Base-by-base conservation (phyloP, 352 stramenopile genomes). In the Pythium sukuiense region DNA sequence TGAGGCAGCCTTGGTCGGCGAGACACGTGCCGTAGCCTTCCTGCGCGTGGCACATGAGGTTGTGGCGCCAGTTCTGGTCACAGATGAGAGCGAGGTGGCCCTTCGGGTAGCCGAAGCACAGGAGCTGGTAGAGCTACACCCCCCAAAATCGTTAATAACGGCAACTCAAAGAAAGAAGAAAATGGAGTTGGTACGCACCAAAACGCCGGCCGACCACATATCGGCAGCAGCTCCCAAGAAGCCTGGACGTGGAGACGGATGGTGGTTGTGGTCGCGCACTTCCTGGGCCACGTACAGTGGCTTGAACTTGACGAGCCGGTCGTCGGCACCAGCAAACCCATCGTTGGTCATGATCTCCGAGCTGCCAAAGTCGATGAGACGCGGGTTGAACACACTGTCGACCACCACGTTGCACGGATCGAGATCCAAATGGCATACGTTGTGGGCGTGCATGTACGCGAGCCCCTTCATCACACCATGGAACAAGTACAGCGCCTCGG, bases 351-450 rank as follows among this genome's bases (percentile, higher is more conserved):
- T 89, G 72, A 89, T 85, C 73, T 89, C 79, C 13, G 79, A 87
- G 73, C 85, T 93, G 39, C 86, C 86, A 71, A 92, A 95, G 68
- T 95, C 86, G 24, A 92, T 89, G 27, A 95, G 73, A 20, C 83
- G 78, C 45, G 83, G 78, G 11, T 77, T 83, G 26, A 70, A 69
- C 7, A 73, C 65, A 0, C 54, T 29, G 48, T 95, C 84, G 14
- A 95, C 85, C 20, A 92, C 82, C 20, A 95, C 70, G 66, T 93
- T 93, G 72, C 81, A 88, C 59, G 83, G 83, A 50, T 95, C 85
- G 12, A 95, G 72, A 50, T 95, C 86, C 41, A 95, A 69, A 67
- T 95, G 86, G 33, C 79, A 88, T 53, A 95, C 84, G 63, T 88
- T 85, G 65, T 85, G 73, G 5, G 83, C 74, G 66, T 95, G 86